These are phyloP conservation scores for Isatis tinctoria DNA, from an alignment of 345 rosid species.

Conservation along the genomic window DNA sequence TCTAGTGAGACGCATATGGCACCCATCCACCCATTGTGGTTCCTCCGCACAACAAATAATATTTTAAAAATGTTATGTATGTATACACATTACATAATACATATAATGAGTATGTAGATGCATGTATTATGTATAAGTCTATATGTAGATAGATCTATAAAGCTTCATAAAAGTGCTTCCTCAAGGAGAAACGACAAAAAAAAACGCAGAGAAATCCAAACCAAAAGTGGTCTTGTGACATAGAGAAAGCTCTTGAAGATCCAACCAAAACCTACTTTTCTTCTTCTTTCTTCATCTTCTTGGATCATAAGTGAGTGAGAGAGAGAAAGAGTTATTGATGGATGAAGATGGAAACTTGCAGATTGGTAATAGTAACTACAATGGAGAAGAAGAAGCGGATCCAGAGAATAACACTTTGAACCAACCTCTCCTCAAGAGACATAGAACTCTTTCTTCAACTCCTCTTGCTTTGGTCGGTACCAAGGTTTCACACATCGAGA, in stretches of 20 bases:
- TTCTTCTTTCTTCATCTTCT: not conserved
- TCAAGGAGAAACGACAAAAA: slow-evolving; percentile 25
- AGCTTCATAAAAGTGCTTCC: slow-evolving; percentile 4
- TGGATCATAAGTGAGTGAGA: not conserved
- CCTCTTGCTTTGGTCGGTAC: slow-evolving; percentile 86
- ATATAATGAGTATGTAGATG: not conserved
- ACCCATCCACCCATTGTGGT: slow-evolving; percentile 28
- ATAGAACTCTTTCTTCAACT: slow-evolving; percentile 66
- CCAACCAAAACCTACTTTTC: slow-evolving; percentile 16
- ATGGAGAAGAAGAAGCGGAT: slow-evolving; percentile 32
- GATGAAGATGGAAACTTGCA: slow-evolving; percentile 32
- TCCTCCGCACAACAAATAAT: slow-evolving; percentile 5
- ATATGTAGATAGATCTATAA: slow-evolving; percentile 20
- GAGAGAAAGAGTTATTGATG: slow-evolving; percentile 12
- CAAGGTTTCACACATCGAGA: slow-evolving; percentile 84
- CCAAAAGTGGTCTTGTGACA: slow-evolving; percentile 8
- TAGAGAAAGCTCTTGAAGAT: slow-evolving; percentile 14
- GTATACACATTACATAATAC: not conserved
- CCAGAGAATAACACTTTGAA: slow-evolving; percentile 36
- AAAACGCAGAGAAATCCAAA: slow-evolving; percentile 18
- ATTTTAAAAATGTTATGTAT: not conserved
- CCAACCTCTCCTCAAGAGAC: slow-evolving; percentile 77
- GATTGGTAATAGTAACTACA: slow-evolving; percentile 27
- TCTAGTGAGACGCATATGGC: slow-evolving; percentile 14
- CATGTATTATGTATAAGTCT: slow-evolving; percentile 3